Evolutionary conservation across 768 basidiomycete genomes (phyloP).

Genomic region (Pleurotus tuoliensis): DNA sequence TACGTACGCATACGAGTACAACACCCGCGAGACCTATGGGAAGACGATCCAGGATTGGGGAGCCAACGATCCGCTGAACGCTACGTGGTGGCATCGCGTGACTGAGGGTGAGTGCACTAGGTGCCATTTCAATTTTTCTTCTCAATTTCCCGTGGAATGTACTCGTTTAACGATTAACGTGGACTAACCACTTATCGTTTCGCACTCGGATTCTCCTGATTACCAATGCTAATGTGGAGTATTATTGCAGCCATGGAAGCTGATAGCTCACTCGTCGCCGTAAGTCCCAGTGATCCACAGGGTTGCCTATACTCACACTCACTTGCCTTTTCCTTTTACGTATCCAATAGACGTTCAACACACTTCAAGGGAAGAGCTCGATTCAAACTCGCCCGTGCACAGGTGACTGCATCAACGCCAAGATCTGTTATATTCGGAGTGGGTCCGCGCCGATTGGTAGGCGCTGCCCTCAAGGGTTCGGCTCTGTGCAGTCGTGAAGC

Average conservation of each 20-base stretch:
- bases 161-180: no score
- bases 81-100: conserved; percentile 80
- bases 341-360: conserved; percentile 52
- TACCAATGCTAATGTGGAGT: background rate
- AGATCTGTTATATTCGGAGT: conserved; percentile 75
- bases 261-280: conserved; percentile 55
- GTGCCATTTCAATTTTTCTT: conserved; percentile 19
- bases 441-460: conserved; percentile 60
- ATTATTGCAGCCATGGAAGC: conserved; percentile 50
- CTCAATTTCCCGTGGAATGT: background rate
- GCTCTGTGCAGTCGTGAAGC: conserved; percentile 37
- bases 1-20: conserved; percentile 63
- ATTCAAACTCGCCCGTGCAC: conserved; percentile 51
- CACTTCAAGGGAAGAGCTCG: conserved; percentile 69
- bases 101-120: conserved; percentile 46
- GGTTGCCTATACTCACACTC: background rate
- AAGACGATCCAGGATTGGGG: conserved; percentile 54
- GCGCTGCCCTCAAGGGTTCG: conserved; percentile 57
- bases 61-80: conserved; percentile 64
- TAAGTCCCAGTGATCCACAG: conserved; percentile 22
- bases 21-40: conserved; percentile 66
- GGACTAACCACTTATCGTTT: no score
- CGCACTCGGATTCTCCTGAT: no score
- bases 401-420: conserved; percentile 58
- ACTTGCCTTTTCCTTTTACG: background rate